Percentiles rank a stretch among this genome's conserved stretches.
Evolutionary conservation across 352 stramenopile genomes (phyloP).

Genomic region (Phytophthora meadii): DNA sequence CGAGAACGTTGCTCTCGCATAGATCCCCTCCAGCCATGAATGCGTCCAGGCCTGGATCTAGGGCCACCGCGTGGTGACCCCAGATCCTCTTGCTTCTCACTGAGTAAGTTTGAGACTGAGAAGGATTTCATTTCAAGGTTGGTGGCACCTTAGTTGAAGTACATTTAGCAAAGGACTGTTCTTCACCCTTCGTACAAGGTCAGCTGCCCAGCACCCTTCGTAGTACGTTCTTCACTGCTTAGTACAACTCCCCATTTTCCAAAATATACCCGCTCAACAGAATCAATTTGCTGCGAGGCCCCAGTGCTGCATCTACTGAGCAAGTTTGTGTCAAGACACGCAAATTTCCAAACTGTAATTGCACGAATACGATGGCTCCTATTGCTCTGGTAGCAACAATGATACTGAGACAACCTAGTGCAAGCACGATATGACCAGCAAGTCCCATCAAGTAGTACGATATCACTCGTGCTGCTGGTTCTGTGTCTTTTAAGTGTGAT

Average conservation of each 20-base stretch:
- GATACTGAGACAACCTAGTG: conserved; percentile 21
- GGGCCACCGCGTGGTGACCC: too few species aligned
- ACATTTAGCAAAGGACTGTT: too few species aligned
- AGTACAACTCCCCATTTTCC: conserved; percentile 23
- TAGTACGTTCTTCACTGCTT: too few species aligned
- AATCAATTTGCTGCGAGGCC: conserved; percentile 29
- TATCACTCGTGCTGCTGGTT: conserved; percentile 12
- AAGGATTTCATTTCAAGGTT: too few species aligned
- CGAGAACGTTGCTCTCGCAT: too few species aligned
- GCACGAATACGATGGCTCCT: conserved; percentile 13
- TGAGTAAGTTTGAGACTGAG: too few species aligned
- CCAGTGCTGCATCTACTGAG: conserved; percentile 26
- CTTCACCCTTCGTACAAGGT: too few species aligned
- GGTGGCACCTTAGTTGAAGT: too few species aligned
- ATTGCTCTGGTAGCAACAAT: conserved; percentile 16
- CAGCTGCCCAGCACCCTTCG: too few species aligned
- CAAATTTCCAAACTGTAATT: conserved; percentile 17
- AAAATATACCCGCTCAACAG: conserved; percentile 27
- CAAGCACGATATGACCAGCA: conserved; percentile 23
- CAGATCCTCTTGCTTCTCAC: too few species aligned
- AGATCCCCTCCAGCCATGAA: too few species aligned
- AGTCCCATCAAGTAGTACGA: conserved; percentile 32
- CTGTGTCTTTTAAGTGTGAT: conserved; percentile 14
- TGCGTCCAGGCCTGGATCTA: too few species aligned
- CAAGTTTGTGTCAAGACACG: conserved; percentile 15